Evolutionary conservation across 768 basidiomycete genomes (phyloP).

Genomic region (Neoboletus brunneissimus): DNA sequence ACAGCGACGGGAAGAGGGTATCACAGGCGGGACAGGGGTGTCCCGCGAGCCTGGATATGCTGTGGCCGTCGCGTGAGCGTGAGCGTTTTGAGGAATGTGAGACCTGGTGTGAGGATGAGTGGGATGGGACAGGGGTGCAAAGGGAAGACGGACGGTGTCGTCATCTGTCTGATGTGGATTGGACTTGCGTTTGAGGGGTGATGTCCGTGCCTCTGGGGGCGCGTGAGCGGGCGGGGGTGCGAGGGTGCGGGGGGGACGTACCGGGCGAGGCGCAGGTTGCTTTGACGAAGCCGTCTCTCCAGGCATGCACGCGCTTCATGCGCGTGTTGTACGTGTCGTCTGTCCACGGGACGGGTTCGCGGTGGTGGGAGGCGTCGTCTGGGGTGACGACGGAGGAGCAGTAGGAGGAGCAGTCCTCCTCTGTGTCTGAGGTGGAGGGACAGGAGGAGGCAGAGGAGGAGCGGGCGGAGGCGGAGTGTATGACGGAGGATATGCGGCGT

Average conservation of each 20-base stretch:
- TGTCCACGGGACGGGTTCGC: constrained; percentile 27
- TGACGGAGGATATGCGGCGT: constrained; percentile 37
- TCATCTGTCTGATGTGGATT: constrained; percentile 40
- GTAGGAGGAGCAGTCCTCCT: constrained; percentile 61
- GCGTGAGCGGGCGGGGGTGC: constrained; percentile 5
- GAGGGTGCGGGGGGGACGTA: constrained; percentile 25
- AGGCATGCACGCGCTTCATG: constrained; percentile 67
- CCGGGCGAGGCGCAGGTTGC: constrained; percentile 42
- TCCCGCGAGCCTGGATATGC: constrained; percentile 40
- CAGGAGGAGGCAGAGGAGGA: constrained; percentile 39
- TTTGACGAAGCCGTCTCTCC: constrained; percentile 60
- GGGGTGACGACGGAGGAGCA: constrained; percentile 62
- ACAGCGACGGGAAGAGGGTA: constrained; percentile 56
- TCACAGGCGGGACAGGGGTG: constrained; percentile 78
- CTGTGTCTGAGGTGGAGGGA: constrained; percentile 34
- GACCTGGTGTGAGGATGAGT: constrained; percentile 34
- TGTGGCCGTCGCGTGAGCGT: constrained; percentile 41
- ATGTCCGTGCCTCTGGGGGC: constrained; percentile 22
- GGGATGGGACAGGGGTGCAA: constrained; percentile 1
- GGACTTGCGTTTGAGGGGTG: constrained; percentile 48
- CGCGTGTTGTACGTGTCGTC: constrained; percentile 53
- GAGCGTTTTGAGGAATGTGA: constrained; percentile 60
- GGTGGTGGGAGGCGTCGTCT: constrained; percentile 34
- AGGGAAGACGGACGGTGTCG: constrained; percentile 37
- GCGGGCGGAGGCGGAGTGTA: constrained; percentile 37